phyloP scores from a whole-genome alignment of 768 basidiomycete genomes.

The Grammothele lineata region DNA sequence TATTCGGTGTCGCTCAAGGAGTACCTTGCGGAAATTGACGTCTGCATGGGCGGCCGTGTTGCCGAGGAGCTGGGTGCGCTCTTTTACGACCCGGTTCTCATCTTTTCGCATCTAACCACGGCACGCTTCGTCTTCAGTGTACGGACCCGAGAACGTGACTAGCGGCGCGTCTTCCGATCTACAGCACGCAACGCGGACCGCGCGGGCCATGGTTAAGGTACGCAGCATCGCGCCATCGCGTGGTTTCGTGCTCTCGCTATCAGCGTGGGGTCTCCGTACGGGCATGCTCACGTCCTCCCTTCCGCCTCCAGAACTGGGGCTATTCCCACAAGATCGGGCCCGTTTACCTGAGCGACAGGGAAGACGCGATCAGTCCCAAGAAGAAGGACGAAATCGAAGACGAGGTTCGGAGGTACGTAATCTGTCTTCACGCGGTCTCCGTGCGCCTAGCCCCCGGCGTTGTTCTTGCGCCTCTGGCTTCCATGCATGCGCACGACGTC shows the following conservation, averaged over 20 bases:
- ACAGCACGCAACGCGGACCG: slow-evolving; percentile 70
- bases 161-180: slow-evolving; percentile 93
- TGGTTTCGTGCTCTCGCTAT: neutral
- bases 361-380: slow-evolving; percentile 64
- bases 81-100: slow-evolving; percentile 1
- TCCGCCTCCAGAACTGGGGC: slow-evolving; percentile 56
- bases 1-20: slow-evolving; percentile 68
- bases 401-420: slow-evolving; percentile 75
- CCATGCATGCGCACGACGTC: neutral
- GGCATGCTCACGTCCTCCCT: neutral
- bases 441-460: neutral
- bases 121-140: slow-evolving; percentile 47
- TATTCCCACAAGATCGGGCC: slow-evolving; percentile 80
- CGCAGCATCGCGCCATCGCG: slow-evolving; percentile 18
- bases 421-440: slow-evolving; percentile 8
- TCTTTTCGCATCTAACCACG: slow-evolving; percentile 3
- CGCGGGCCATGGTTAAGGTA: slow-evolving; percentile 87
- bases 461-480: neutral
- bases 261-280: no score
- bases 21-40: slow-evolving; percentile 81
- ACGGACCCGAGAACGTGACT: slow-evolving; percentile 82
- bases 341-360: slow-evolving; percentile 72
- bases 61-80: slow-evolving; percentile 84
- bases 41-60: slow-evolving; percentile 90
- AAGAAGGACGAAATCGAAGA: slow-evolving; percentile 84